Percentiles rank a stretch among this genome's conserved stretches.
Evolutionary conservation across 176 grass and related monocot genomes (phyloP).

Genomic region (Zoysia pacifica): DNA sequence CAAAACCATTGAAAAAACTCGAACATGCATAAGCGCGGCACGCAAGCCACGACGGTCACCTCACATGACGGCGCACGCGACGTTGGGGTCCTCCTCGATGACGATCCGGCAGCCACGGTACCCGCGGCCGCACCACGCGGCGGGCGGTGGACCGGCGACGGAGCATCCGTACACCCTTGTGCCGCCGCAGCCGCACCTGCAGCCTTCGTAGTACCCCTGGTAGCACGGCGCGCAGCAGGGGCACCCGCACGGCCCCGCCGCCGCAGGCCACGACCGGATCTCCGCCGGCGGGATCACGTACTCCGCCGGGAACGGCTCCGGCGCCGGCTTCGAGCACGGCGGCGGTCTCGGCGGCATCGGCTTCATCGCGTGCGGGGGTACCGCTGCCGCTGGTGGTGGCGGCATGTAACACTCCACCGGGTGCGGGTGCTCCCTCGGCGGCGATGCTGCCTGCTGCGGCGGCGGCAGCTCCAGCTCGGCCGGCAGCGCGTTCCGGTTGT

Average conservation of each 20-base stretch:
- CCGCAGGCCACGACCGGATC: slow-evolving; percentile 44
- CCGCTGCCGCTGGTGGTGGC: not conserved
- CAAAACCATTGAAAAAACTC: not conserved
- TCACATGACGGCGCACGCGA: slow-evolving; percentile 58
- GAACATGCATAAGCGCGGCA: not conserved
- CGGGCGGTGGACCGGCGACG: not conserved
- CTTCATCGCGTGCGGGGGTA: not conserved
- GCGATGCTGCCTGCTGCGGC: too few relatives aligned
- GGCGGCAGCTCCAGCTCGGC: slow-evolving; percentile 8
- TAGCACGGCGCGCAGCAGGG: slow-evolving; percentile 51
- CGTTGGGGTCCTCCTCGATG: slow-evolving; percentile 55
- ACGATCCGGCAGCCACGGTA: slow-evolving; percentile 45
- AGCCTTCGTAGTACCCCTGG: slow-evolving; percentile 52
- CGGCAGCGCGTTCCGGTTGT: not conserved
- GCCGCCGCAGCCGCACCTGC: slow-evolving; percentile 37
- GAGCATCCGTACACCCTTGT: slow-evolving; percentile 34
- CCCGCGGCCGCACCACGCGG: not conserved
- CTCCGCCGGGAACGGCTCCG: not conserved
- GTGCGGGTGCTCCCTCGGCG: not conserved
- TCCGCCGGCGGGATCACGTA: slow-evolving; percentile 19
- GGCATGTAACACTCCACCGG: not conserved
- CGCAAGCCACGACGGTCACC: not conserved
- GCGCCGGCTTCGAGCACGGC: not conserved
- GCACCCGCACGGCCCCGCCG: slow-evolving; percentile 9
- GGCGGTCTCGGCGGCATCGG: too few relatives aligned